phyloP scores from a whole-genome alignment of 192 early-diverging fungal genomes.

The Entomortierella parvispora region DNA sequence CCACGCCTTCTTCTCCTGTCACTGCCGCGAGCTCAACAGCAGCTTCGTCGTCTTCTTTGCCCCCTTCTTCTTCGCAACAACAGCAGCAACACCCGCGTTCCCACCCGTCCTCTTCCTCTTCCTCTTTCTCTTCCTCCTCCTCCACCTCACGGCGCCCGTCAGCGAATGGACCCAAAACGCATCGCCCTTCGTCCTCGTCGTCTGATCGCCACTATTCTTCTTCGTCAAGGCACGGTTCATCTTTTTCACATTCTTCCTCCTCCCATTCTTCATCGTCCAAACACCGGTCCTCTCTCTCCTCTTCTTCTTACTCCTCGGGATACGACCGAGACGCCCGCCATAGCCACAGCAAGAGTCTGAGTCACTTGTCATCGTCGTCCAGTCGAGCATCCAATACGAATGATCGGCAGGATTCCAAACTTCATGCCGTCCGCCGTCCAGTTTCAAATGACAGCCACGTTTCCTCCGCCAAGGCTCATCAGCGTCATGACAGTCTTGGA shows the following conservation, averaged over 20 bases:
- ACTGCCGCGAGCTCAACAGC: neutral
- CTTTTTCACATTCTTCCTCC: neutral
- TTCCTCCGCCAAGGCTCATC: no score
- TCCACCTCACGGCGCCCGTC: neutral
- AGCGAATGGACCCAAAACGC: neutral
- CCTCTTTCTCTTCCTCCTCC: constrained; percentile 4
- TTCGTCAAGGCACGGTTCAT: neutral
- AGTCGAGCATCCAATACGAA: neutral
- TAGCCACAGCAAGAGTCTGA: no score
- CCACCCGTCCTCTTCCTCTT: neutral
- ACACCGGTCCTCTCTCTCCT: neutral
- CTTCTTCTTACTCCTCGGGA: neutral
- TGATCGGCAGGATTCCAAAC: constrained; percentile 17
- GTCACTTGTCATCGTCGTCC: neutral
- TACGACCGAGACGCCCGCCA: neutral
- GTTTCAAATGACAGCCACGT: neutral
- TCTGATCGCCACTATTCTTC: no score
- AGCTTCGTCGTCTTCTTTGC: neutral
- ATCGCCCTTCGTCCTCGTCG: neutral
- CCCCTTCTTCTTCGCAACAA: constrained; percentile 2
- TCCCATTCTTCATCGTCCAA: neutral
- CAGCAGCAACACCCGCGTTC: neutral
- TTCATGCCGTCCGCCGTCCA: no score
- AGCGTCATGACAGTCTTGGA: no score
- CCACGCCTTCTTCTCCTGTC: constrained; percentile 12